Percentiles rank a stretch among this genome's conserved stretches.
Conservation (phyloP, 2,329 filamentous ascomycete species). For the Cladosporium sp. region DNA sequence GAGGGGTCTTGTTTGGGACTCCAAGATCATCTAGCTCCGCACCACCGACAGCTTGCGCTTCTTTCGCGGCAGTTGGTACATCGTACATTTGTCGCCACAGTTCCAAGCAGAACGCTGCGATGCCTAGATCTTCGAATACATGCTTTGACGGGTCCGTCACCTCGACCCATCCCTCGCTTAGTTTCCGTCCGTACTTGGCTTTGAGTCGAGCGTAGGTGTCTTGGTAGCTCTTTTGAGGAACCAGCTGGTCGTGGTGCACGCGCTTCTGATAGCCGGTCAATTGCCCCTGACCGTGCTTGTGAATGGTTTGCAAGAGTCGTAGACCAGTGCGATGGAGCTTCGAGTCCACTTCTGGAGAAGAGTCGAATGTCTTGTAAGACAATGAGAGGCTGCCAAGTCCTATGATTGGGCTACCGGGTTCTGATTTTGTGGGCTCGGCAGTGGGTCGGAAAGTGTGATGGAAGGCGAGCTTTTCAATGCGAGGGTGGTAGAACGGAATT, state of each 20-base stretch:
- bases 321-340: conserved; percentile 62
- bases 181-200: conserved; percentile 64
- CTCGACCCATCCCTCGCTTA: conserved; percentile 79
- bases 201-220: conserved; percentile 80
- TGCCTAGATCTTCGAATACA: conserved; percentile 89
- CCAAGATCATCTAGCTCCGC: not conserved
- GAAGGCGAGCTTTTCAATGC: conserved; percentile 69
- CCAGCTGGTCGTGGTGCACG: conserved; percentile 75
- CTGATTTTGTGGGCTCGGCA: not conserved
- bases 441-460: conserved; percentile 59
- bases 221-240: conserved; percentile 74
- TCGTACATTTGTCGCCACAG: conserved; percentile 82
- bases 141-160: conserved; percentile 84
- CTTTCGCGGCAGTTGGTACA: not conserved
- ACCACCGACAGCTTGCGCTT: not conserved
- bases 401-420: conserved; percentile 21
- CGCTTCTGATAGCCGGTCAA: conserved; percentile 70
- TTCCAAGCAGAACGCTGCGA: conserved; percentile 89
- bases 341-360: conserved; percentile 12
- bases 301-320: conserved; percentile 62
- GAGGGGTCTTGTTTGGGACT: not conserved
- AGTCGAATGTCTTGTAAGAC: conserved; percentile 46
- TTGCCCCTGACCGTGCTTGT: conserved; percentile 68
- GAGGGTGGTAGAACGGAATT: conserved; percentile 85
- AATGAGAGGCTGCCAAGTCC: conserved; percentile 43